Base-by-base conservation (phyloP, 2,329 filamentous ascomycete species). In the Colletotrichum cereale region DNA sequence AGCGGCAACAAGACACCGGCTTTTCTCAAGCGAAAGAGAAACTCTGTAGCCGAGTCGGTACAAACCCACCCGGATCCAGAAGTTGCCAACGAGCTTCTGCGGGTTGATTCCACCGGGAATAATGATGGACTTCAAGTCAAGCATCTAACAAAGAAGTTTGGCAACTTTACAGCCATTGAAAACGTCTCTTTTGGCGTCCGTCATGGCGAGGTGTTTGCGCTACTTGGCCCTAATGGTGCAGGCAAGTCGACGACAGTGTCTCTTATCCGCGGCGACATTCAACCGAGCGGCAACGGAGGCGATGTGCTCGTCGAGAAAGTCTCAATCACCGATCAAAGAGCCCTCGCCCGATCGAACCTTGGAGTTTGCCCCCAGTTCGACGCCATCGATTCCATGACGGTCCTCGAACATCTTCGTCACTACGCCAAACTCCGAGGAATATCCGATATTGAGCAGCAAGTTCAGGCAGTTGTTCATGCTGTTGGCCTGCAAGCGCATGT, bases 211-310 rank as follows among this genome's bases (percentile, higher is more conserved):
- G 93, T 97, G 0, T 97, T 97, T 80, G 95, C 95, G 0, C 87
- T 98, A 0, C 88, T 98, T 0, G 95, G 95, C 0, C 95, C 95
- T 21, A 97, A 97, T 78, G 95, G 95, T 26, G 96, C 95, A 1
- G 95, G 95, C 70, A 98, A 98, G 77, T 94, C 92, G 0, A 97
- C 95, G 0, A 97, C 93, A 0, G 97, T 98, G 76, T 94, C 92
- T 1, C 85, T 97, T 53, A 94, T 98, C 75, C 90, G 95, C 72
- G 96, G 96, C 18, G 95, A 98, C 77, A 87, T 96, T 31, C 90
- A 90, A 58, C 94, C 95, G 0, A 90, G 88, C 63, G 83, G 82
- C 66, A 88, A 90, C 64, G 88, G 89, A n/a, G 93, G 94, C 38
- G 93, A 96, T 67, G 89, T 98, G 4, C 87, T 94, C 50, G 92